Evolutionary conservation across 176 grass and related monocot genomes (phyloP), one percentile per base, ranked within the genome.

Genomic region (Phragmites australis): DNA sequence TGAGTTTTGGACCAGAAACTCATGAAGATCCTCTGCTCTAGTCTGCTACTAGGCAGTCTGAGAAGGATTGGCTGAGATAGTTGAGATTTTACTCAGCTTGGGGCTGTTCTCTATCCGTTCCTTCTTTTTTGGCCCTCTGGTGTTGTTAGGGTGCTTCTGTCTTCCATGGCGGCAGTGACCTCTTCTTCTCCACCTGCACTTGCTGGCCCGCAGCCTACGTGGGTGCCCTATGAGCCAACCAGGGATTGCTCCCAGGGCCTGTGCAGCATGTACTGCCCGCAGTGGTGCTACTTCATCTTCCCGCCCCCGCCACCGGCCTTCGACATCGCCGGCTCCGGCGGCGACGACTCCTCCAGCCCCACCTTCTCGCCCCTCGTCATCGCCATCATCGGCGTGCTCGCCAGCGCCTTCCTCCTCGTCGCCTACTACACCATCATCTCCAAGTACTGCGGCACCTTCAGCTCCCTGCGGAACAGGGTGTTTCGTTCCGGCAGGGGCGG

Each of bases 251-350:
- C 97, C 19, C 90, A 93, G 87, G 97, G 97, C 34, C 80, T 99
- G 23, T 99, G 97, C 70, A 99, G 90, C 82, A 87, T 86, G 70
- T 99, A 96, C 82, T 96, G 93, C 73, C 97, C 82, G 48, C 97
- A 99, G 87, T 99, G 97, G 97, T 99, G 97, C 82, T 99, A 99
- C 90, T 74, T 93, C 70, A 60, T 91, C 72, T 94, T 97, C 85
- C 89, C 94, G 48, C 94, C 94, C 1, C 94, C 94, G 66, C 94
- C 94, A 32, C 85, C 77, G 82, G 71, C 81, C 15, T 85, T 94
- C 81, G 90, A 88, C 40, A 62, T 91, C 71, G 75, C 84, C 49
- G 80, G 72, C 9, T 31, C 88, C 39, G 34, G 57, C 67, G 40
- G 48, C 70, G 93, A 85, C 80, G 84, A 93, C 60, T 75, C 74